Evolutionary conservation across 2,329 filamentous ascomycete species (phyloP).

Genomic region (Fusarium buxicola): DNA sequence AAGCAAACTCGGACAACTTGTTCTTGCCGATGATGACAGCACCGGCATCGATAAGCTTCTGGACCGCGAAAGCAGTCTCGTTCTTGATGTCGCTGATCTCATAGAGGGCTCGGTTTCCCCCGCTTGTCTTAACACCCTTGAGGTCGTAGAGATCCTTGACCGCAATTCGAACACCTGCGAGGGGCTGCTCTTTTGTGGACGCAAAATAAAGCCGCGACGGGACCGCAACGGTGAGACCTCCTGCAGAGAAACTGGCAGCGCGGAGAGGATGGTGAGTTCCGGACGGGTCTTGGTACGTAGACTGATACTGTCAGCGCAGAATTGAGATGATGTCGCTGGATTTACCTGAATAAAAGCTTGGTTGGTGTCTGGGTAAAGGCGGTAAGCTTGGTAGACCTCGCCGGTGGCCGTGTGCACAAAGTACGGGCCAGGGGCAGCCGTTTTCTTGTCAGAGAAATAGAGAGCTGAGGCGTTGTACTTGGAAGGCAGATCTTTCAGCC

Average conservation of each 20-base stretch:
- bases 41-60: constrained; percentile 27
- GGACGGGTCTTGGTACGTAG: constrained; percentile 21
- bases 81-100: not conserved
- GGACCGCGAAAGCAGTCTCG: constrained; percentile 2
- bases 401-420: constrained; percentile 17
- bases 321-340: accelerated
- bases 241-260: constrained; percentile 10
- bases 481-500: not conserved
- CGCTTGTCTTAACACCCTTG: constrained; percentile 26
- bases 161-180: constrained; percentile 9
- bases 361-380: constrained; percentile 10
- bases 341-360: constrained; percentile 27
- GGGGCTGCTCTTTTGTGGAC: not conserved
- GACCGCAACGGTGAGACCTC: constrained; percentile 17
- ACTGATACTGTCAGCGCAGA: constrained; percentile 4
- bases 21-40: constrained; percentile 26
- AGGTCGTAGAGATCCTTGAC: constrained; percentile 30
- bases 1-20: constrained; percentile 32
- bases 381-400: constrained; percentile 11
- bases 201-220: constrained; percentile 13
- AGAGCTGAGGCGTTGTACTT: not conserved
- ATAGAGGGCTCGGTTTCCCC: constrained; percentile 13
- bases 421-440: constrained; percentile 9
- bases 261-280: constrained; percentile 25
- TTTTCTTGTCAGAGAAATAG: not conserved